Conservation (phyloP, 345 rosid species). For the Aurinia saxatilis region DNA sequence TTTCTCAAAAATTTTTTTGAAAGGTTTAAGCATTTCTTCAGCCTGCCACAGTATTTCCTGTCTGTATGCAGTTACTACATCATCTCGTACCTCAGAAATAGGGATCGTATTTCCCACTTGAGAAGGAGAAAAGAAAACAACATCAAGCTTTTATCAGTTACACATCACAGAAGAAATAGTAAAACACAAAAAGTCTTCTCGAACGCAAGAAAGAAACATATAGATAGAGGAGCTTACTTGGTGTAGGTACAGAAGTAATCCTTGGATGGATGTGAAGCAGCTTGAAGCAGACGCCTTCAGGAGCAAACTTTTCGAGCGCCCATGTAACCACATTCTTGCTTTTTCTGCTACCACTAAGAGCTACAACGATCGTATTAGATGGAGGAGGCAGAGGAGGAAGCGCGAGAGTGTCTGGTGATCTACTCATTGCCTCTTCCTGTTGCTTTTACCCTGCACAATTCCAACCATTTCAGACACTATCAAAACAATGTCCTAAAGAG, state of each 20-base stretch:
- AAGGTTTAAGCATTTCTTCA: conserved; percentile 53
- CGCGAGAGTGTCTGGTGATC: conserved; percentile 16
- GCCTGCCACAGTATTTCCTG: conserved; percentile 68
- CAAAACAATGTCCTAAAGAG: background rate
- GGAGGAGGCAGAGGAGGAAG: conserved; percentile 27
- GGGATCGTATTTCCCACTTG: conserved; percentile 72
- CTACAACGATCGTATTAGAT: conserved; percentile 37
- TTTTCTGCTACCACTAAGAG: conserved; percentile 55
- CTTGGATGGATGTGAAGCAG: conserved; percentile 60
- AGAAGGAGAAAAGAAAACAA: conserved; percentile 2
- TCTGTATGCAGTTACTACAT: conserved; percentile 69
- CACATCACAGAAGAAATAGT: background rate
- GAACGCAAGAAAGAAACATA: background rate
- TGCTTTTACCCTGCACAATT: conserved; percentile 10
- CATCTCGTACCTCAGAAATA: conserved; percentile 75
- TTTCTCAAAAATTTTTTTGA: conserved; percentile 39
- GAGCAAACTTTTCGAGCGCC: conserved; percentile 47
- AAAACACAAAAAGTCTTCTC: background rate
- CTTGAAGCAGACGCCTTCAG: conserved; percentile 50
- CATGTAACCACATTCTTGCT: conserved; percentile 47
- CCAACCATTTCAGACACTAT: conserved; percentile 6
- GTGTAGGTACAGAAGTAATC: conserved; percentile 70
- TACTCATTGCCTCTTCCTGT: conserved; percentile 12
- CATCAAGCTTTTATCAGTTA: background rate
- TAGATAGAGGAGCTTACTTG: conserved; percentile 43